Evolutionary conservation across 2,329 filamentous ascomycete species (phyloP).

Genomic region (Epicoccum nigrum): DNA sequence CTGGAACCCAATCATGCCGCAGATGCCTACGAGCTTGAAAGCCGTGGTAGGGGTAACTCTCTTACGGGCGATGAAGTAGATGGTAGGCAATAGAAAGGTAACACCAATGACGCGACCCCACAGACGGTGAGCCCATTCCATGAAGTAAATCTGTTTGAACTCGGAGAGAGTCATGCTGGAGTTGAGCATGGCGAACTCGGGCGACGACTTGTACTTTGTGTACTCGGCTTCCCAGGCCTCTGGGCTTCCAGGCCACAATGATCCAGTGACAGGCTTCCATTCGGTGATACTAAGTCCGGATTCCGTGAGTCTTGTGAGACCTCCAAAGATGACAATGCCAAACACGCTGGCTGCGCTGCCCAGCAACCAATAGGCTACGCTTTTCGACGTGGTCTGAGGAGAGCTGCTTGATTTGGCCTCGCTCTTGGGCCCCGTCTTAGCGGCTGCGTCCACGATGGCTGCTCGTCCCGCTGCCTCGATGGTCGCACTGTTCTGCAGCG

Average conservation of each 20-base stretch:
- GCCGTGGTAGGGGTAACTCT: slow-evolving; percentile 81
- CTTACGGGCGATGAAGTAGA: slow-evolving; percentile 84
- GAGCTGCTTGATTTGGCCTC: slow-evolving; percentile 47
- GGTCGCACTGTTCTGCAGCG: slow-evolving; percentile 32
- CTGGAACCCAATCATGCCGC: slow-evolving; percentile 89
- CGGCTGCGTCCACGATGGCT: slow-evolving; percentile 19
- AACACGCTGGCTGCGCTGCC: slow-evolving; percentile 93
- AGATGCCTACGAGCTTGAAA: slow-evolving; percentile 78
- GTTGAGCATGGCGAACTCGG: slow-evolving; percentile 91
- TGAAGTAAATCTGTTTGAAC: slow-evolving; percentile 99
- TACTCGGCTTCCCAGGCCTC: slow-evolving; percentile 94
- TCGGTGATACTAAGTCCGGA: slow-evolving; percentile 98
- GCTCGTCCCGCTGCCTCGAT: slow-evolving; percentile 23
- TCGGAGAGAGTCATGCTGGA: slow-evolving; percentile 89
- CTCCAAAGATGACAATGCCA: slow-evolving; percentile 94
- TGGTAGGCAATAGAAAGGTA: slow-evolving; percentile 83
- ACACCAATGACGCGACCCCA: slow-evolving; percentile 94
- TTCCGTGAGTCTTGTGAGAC: slow-evolving; percentile 90
- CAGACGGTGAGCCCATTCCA: slow-evolving; percentile 96
- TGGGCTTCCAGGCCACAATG: slow-evolving; percentile 77
- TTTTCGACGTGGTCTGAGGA: slow-evolving; percentile 71
- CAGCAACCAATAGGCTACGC: slow-evolving; percentile 89
- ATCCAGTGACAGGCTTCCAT: slow-evolving; percentile 96
- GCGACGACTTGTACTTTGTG: slow-evolving; percentile 86
- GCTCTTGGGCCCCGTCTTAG: slow-evolving; percentile 13